Evolutionary conservation across 2,329 filamentous ascomycete species (phyloP).

Genomic region (Aureobasidium musti): DNA sequence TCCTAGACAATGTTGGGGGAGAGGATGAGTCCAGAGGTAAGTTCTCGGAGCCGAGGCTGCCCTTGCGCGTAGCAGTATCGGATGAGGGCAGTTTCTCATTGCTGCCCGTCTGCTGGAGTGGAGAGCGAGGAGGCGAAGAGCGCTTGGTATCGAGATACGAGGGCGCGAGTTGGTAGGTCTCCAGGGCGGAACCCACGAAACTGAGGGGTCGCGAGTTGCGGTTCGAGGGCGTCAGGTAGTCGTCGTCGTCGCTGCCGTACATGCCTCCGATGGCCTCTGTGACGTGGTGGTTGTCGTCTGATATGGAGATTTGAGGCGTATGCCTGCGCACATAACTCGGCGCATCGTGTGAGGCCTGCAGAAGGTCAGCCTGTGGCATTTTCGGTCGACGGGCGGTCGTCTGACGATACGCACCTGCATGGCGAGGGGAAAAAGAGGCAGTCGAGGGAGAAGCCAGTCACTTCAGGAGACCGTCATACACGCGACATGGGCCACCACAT

Average conservation of each 20-base stretch:
- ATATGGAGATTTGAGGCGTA: constrained; percentile 67
- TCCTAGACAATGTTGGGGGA: constrained; percentile 44
- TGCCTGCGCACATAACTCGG: constrained; percentile 53
- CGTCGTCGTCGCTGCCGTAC: constrained; percentile 64
- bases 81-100: constrained; percentile 38
- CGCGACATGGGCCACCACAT: constrained; percentile 21
- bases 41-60: constrained; percentile 30
- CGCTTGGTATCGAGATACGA: constrained; percentile 36
- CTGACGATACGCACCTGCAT: constrained; percentile 28
- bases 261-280: constrained; percentile 90
- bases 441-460: constrained; percentile 24
- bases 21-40: constrained; percentile 35
- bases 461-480: constrained; percentile 25
- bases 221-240: constrained; percentile 45
- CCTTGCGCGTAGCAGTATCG: constrained; percentile 29
- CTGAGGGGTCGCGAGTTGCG: constrained; percentile 69
- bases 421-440: constrained; percentile 24
- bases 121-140: constrained; percentile 34
- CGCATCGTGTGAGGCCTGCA: constrained; percentile 42
- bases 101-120: constrained; percentile 41
- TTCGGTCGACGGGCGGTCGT: constrained; percentile 5
- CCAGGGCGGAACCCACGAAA: constrained; percentile 65
- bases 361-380: constrained; percentile 6
- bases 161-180: constrained; percentile 43
- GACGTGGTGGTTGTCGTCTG: constrained; percentile 89